Percentiles rank a stretch among this genome's conserved stretches.
Conservation (phyloP, 108 stramenopile genomes). For the Epithemia pelagica region DNA sequence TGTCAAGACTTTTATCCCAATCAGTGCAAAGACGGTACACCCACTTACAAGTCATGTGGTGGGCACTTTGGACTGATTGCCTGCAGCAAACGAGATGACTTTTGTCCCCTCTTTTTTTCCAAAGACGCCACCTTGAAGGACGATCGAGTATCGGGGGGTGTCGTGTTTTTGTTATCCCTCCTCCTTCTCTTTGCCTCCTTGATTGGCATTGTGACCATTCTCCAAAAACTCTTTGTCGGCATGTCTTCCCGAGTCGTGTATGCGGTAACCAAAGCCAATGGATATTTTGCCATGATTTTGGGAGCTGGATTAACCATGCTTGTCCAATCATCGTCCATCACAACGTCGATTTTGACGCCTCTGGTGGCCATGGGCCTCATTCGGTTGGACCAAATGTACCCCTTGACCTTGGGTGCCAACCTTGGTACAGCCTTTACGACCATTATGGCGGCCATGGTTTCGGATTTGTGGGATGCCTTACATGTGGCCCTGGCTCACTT, state of each 20-base stretch:
- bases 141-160: conserved; percentile 60
- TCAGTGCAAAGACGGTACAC: conserved; percentile 30
- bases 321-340: conserved; percentile 82
- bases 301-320: conserved; percentile 74
- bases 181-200: conserved; percentile 68
- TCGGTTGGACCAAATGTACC: conserved; percentile 70
- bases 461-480: conserved; percentile 40
- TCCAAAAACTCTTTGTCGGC: conserved; percentile 68
- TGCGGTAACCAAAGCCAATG: conserved; percentile 82
- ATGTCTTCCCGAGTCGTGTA: conserved; percentile 70
- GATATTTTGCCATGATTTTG: conserved; percentile 68
- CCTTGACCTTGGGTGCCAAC: conserved; percentile 84
- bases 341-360: conserved; percentile 80
- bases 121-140: conserved; percentile 47
- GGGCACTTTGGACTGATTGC: conserved; percentile 51
- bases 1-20: conserved; percentile 66
- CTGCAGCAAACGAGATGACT: conserved; percentile 42
- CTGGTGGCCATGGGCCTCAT: conserved; percentile 73
- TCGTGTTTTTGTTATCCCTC: conserved; percentile 63
- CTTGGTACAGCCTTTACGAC: conserved; percentile 81
- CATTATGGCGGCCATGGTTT: conserved; percentile 60
- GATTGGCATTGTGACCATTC: conserved; percentile 66
- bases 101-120: conserved; percentile 78
- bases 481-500: conserved; percentile 76
- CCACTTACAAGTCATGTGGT: conserved; percentile 47